phyloP scores from a whole-genome alignment of 2,329 filamentous ascomycete species.

The Epichloe sylvatica region DNA sequence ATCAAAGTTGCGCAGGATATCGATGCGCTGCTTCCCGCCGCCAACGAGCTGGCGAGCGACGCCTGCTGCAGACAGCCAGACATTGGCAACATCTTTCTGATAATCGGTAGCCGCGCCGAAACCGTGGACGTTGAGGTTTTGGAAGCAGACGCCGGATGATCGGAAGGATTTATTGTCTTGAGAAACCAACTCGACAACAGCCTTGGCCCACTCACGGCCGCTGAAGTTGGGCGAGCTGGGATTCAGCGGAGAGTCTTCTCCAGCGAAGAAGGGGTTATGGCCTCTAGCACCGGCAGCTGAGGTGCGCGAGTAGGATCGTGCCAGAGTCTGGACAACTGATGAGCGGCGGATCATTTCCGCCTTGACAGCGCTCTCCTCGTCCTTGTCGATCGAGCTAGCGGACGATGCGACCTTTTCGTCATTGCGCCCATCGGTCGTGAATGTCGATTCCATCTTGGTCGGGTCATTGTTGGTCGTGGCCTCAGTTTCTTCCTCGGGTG shows the following conservation, averaged over 20 bases:
- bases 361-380: conserved; percentile 9
- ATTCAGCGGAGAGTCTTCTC: conserved; percentile 37
- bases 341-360: conserved; percentile 35
- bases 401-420: conserved; percentile 17
- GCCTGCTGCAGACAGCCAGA: conserved; percentile 37
- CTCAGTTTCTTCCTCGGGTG: conserved; percentile 14
- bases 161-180: conserved; percentile 42
- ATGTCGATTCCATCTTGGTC: conserved; percentile 22
- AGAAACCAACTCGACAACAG: conserved; percentile 38
- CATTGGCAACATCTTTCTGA: conserved; percentile 52
- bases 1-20: conserved; percentile 55
- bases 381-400: conserved; percentile 18
- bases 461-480: conserved; percentile 14
- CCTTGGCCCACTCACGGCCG: conserved; percentile 44
- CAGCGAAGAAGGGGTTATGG: conserved; percentile 36
- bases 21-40: conserved; percentile 41
- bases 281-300: conserved; percentile 19
- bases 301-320: conserved; percentile 38
- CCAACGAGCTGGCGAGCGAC: conserved; percentile 36
- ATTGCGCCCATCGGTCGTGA: conserved; percentile 22
- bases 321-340: conserved; percentile 41
- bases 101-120: conserved; percentile 56
- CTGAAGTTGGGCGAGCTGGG: conserved; percentile 40
- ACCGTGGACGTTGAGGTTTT: conserved; percentile 54
- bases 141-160: conserved; percentile 50